A percentile compares a stretch with the other conserved stretches of the same genome.
These are phyloP conservation scores for Ilyonectria destructans DNA, from an alignment of 2,329 filamentous ascomycete species.

Conservation along the genomic window DNA sequence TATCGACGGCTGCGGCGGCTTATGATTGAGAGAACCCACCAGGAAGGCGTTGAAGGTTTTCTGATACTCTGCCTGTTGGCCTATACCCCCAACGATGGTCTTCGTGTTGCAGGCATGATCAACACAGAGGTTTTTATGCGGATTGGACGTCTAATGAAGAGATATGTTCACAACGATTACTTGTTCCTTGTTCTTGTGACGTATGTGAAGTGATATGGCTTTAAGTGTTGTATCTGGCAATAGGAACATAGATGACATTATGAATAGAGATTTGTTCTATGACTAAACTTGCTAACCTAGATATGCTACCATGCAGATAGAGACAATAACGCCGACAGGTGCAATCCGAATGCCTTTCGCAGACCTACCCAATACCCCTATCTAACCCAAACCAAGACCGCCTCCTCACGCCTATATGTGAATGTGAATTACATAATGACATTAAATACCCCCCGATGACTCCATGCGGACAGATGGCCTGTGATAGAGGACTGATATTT, in stretches of 20 bases:
- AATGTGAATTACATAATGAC: slow-evolving; percentile 26
- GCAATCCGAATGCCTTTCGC: slow-evolving; percentile 24
- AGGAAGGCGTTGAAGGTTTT: slow-evolving; percentile 61
- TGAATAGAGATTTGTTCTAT: slow-evolving; percentile 25
- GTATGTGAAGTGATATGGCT: slow-evolving; percentile 3
- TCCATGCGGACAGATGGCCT: neutral
- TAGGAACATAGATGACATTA: neutral
- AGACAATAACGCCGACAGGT: slow-evolving; percentile 25
- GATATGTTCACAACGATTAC: slow-evolving; percentile 44
- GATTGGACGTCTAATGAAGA: slow-evolving; percentile 56
- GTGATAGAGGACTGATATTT: neutral
- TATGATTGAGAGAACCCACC: slow-evolving; percentile 49
- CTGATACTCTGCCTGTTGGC: slow-evolving; percentile 59
- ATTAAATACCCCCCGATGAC: slow-evolving; percentile 5
- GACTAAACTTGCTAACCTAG: slow-evolving; percentile 21
- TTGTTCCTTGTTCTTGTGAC: neutral
- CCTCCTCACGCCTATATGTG: slow-evolving; percentile 23
- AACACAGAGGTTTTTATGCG: slow-evolving; percentile 54
- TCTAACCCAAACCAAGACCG: slow-evolving; percentile 27
- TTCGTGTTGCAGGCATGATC: slow-evolving; percentile 55
- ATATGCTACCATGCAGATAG: slow-evolving; percentile 16
- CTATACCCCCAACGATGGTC: slow-evolving; percentile 60
- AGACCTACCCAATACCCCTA: slow-evolving; percentile 18
- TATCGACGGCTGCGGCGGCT: slow-evolving; percentile 41
- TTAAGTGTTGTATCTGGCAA: neutral